phyloP scores from a whole-genome alignment of 208 protist species.

The Crithidia sp. region DNA sequence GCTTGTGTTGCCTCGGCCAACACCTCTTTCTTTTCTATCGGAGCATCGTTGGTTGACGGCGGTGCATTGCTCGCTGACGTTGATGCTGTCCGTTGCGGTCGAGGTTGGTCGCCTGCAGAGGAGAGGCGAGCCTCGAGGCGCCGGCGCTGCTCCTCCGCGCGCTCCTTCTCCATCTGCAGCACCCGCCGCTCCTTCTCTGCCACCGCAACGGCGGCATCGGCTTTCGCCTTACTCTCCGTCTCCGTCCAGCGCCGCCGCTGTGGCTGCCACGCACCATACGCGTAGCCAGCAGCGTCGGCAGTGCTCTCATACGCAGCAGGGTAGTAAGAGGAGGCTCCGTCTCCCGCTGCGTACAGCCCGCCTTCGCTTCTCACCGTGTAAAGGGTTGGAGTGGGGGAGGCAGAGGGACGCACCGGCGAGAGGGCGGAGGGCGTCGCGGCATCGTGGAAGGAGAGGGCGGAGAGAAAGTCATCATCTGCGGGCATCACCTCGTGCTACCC shows the following conservation, averaged over 20 bases:
- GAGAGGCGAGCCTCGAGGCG: constrained; percentile 25
- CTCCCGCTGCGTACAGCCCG: background rate
- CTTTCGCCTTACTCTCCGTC: background rate
- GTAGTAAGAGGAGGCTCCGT: constrained; percentile 1
- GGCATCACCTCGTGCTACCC: background rate
- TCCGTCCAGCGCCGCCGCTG: background rate
- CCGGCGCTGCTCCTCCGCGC: constrained; percentile 33
- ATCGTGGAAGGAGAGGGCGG: constrained; percentile 20
- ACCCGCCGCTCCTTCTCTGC: constrained; percentile 32
- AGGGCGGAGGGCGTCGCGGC: background rate
- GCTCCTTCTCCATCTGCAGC: constrained; percentile 29
- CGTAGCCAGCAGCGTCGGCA: background rate
- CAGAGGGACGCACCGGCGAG: constrained; percentile 12
- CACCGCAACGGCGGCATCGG: background rate
- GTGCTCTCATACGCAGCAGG: constrained; percentile 9
- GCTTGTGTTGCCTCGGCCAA: background rate
- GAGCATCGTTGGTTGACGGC: too few relatives aligned
- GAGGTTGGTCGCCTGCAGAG: background rate
- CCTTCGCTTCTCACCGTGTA: constrained; percentile 18
- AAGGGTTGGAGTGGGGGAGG: constrained; percentile 9
- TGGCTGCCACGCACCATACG: constrained; percentile 9
- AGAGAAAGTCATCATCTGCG: constrained; percentile 29
- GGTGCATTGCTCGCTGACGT: too few relatives aligned
- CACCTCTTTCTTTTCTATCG: background rate
- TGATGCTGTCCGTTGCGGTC: background rate